These are phyloP conservation scores for Fusarium avenaceum DNA, from an alignment of 2,329 filamentous ascomycete genomes.

Conservation along the genomic window DNA sequence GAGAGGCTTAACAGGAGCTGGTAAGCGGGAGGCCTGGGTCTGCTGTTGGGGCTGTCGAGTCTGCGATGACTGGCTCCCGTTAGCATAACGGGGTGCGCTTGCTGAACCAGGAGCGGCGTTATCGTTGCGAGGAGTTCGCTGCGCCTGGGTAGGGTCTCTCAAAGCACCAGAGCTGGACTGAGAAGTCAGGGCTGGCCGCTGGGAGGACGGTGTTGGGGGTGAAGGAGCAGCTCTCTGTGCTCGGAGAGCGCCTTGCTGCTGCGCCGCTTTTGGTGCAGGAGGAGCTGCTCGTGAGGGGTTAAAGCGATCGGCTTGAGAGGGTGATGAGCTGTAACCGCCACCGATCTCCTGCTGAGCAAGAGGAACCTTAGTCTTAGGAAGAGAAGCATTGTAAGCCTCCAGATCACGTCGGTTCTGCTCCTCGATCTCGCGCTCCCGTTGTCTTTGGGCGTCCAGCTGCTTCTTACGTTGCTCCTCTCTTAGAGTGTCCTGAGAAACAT, in stretches of 20 bases:
- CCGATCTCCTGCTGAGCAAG: conserved; percentile 92
- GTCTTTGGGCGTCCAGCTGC: conserved; percentile 71
- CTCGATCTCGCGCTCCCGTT: conserved; percentile 65
- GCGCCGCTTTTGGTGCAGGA: conserved; percentile 74
- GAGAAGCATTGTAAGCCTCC: conserved; percentile 89
- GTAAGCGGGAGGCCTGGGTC: conserved; percentile 63
- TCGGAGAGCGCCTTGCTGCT: conserved; percentile 68
- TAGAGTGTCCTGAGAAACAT: conserved; percentile 63
- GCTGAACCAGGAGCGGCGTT: conserved; percentile 60
- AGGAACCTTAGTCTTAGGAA: conserved; percentile 84
- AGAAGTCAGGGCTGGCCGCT: conserved; percentile 62
- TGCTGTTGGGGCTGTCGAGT: conserved; percentile 62
- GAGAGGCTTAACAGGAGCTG: conserved; percentile 80
- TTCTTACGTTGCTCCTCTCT: conserved; percentile 73
- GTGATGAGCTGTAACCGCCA: conserved; percentile 64
- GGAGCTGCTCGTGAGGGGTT: conserved; percentile 89
- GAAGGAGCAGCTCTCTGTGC: conserved; percentile 89
- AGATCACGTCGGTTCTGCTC: conserved; percentile 80
- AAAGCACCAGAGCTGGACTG: conserved; percentile 65
- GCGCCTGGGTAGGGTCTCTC: conserved; percentile 58
- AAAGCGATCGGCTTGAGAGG: conserved; percentile 74
- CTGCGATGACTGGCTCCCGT: conserved; percentile 66
- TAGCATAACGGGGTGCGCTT: conserved; percentile 69
- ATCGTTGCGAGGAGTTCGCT: conserved; percentile 61
- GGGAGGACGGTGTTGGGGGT: conserved; percentile 59